A percentile compares a stretch with the other conserved stretches of the same genome.
Evolutionary conservation across 352 stramenopile species (phyloP).

Genomic region (Thalassiosira hispida): DNA sequence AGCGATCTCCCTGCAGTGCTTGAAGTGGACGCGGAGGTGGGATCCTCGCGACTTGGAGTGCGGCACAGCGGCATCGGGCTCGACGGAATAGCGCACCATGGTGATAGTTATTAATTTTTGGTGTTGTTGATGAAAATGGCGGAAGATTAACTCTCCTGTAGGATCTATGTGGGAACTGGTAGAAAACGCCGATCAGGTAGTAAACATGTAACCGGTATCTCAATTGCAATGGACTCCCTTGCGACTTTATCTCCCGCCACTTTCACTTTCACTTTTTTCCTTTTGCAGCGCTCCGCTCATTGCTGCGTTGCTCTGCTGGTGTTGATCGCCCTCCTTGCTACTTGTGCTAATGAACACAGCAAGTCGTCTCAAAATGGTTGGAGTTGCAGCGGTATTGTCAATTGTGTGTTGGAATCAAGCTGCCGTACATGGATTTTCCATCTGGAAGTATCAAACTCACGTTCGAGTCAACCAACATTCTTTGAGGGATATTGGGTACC

Average conservation of each 20-base stretch:
- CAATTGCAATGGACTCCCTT: neutral
- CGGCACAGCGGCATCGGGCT: constrained; percentile 77
- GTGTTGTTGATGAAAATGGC: neutral
- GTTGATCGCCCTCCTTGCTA: no score
- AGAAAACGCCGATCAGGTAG: no score
- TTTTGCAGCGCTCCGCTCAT: no score
- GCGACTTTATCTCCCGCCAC: neutral
- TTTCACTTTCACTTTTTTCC: no score
- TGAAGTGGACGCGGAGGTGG: constrained; percentile 99
- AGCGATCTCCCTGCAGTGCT: constrained; percentile 98
- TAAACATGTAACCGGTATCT: constrained; percentile 13
- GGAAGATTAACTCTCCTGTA: no score
- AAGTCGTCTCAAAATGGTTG: neutral
- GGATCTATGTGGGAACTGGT: constrained; percentile 7
- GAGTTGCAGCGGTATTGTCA: neutral
- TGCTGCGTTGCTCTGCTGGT: no score
- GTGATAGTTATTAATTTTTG: constrained; percentile 24
- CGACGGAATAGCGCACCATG: constrained; percentile 82
- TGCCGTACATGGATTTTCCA: neutral
- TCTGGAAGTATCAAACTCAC: neutral
- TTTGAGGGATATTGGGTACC: neutral
- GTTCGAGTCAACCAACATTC: neutral
- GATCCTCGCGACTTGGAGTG: constrained; percentile 94
- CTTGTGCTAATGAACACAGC: neutral
- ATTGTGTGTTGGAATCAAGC: neutral